phyloP scores from a whole-genome alignment of 2,329 filamentous ascomycete species.

The Epichloe amarillans region DNA sequence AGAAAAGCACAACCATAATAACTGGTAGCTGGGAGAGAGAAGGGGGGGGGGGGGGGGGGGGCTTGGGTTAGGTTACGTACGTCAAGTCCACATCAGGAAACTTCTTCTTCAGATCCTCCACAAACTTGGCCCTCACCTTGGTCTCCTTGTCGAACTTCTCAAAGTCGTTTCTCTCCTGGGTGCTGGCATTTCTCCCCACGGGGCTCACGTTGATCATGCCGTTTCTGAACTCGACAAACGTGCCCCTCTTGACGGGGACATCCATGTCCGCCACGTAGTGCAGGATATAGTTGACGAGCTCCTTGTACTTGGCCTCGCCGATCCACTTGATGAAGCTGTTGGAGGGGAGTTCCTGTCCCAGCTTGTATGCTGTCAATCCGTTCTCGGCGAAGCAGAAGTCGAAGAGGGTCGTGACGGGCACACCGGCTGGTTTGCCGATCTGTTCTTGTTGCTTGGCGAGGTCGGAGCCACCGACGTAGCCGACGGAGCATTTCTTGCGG shows the following conservation, averaged over 20 bases:
- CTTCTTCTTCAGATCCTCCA: slow-evolving; percentile 61
- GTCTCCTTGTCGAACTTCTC: slow-evolving; percentile 68
- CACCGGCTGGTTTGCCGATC: slow-evolving; percentile 51
- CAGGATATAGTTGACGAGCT: slow-evolving; percentile 61
- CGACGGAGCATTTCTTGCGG: slow-evolving; percentile 78
- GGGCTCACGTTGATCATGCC: slow-evolving; percentile 84
- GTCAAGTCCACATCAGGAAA: slow-evolving; percentile 78
- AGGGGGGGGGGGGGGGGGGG: too few relatives aligned
- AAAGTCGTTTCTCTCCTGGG: slow-evolving; percentile 69
- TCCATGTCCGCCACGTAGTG: slow-evolving; percentile 78
- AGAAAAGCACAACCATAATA: neutral
- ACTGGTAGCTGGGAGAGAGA: too few relatives aligned
- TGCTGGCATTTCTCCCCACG: slow-evolving; percentile 73
- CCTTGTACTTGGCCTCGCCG: slow-evolving; percentile 72
- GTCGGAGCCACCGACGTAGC: slow-evolving; percentile 87
- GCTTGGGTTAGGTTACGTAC: slow-evolving; percentile 23
- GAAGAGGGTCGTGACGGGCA: slow-evolving; percentile 72
- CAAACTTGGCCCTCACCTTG: slow-evolving; percentile 63
- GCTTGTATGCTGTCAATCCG: slow-evolving; percentile 78
- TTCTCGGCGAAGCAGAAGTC: slow-evolving; percentile 98
- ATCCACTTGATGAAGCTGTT: slow-evolving; percentile 87
- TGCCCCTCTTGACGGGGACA: slow-evolving; percentile 70
- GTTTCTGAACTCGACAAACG: slow-evolving; percentile 80
- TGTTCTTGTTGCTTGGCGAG: slow-evolving; percentile 93
- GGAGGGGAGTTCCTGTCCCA: slow-evolving; percentile 61